Evolutionary conservation across 257 asterid species (phyloP).

Genomic region (Jaltomata sinuosa): DNA sequence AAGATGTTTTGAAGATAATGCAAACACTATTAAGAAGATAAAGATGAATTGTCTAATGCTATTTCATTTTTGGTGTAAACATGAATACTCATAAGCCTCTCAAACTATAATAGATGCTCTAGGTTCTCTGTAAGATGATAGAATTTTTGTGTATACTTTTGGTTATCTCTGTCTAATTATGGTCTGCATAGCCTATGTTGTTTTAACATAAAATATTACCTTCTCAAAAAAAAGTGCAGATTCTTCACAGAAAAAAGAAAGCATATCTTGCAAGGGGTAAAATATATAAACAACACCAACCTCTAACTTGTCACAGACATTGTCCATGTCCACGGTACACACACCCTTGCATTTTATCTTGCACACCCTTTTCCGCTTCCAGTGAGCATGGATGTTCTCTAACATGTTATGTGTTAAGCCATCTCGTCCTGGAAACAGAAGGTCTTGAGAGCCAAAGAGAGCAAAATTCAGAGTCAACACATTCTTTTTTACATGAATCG

Average conservation of each 20-base stretch:
- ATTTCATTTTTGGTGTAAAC: not conserved
- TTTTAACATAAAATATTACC: not conserved
- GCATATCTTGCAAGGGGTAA: not conserved
- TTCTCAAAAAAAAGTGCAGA: not conserved
- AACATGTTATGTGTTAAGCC: conserved; percentile 93
- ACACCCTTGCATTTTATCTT: conserved; percentile 95
- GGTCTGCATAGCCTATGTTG: not conserved
- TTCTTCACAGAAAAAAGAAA: not conserved
- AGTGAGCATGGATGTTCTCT: conserved; percentile 87
- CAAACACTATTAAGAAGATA: not conserved
- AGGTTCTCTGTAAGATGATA: not conserved
- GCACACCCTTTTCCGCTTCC: conserved; percentile 89
- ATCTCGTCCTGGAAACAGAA: conserved; percentile 64
- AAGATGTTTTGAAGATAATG: not conserved
- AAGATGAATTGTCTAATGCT: not conserved
- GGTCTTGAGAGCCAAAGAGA: not conserved
- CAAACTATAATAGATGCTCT: not conserved
- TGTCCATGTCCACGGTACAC: conserved; percentile 88
- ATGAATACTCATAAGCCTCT: not conserved
- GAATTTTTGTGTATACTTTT: not conserved
- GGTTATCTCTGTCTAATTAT: not conserved
- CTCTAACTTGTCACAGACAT: conserved; percentile 79
- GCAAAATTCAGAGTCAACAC: not conserved
- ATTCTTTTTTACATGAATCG: not conserved
- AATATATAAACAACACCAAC: conserved; percentile 34